These are phyloP conservation scores for Myriangium duriaei DNA, from an alignment of 2,329 filamentous ascomycete species.

Conservation along the genomic window DNA sequence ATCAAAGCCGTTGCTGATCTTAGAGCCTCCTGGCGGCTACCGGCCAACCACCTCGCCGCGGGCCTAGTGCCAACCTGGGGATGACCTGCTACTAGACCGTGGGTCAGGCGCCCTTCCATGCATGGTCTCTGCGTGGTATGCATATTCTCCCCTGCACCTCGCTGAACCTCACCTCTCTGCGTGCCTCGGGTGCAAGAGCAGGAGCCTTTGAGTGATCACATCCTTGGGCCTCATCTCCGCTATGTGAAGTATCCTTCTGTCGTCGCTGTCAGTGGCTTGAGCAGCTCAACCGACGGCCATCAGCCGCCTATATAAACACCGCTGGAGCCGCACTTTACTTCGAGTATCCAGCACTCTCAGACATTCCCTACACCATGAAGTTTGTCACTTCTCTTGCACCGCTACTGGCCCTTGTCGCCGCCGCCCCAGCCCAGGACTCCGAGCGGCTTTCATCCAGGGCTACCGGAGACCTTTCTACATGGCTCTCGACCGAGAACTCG, in stretches of 20 bases:
- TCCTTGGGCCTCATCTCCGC: too few species aligned
- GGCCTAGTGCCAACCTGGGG: too few species aligned
- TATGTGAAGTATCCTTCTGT: too few species aligned
- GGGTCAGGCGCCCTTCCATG: background rate
- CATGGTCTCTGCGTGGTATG: background rate
- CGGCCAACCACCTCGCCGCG: too few species aligned
- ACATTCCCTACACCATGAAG: slow-evolving; percentile 4
- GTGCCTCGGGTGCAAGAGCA: background rate
- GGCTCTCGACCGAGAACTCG: slow-evolving; percentile 32
- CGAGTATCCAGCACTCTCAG: too few species aligned
- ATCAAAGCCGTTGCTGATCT: background rate
- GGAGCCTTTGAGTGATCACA: too few species aligned
- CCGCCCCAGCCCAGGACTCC: slow-evolving; percentile 9
- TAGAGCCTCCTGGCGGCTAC: background rate
- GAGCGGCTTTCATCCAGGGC: slow-evolving; percentile 12
- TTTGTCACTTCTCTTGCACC: slow-evolving; percentile 8
- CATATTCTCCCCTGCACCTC: background rate
- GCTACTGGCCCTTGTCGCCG: slow-evolving; percentile 8
- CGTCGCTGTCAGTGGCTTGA: too few species aligned
- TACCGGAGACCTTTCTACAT: slow-evolving; percentile 18
- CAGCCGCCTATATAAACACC: slow-evolving; percentile 5
- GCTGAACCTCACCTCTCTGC: background rate
- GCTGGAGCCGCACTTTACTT: background rate
- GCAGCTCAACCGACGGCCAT: too few species aligned
- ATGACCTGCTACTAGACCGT: background rate